phyloP scores from a whole-genome alignment of 495 filamentous ascomycete genomes.

The Bacidia rubella region DNA sequence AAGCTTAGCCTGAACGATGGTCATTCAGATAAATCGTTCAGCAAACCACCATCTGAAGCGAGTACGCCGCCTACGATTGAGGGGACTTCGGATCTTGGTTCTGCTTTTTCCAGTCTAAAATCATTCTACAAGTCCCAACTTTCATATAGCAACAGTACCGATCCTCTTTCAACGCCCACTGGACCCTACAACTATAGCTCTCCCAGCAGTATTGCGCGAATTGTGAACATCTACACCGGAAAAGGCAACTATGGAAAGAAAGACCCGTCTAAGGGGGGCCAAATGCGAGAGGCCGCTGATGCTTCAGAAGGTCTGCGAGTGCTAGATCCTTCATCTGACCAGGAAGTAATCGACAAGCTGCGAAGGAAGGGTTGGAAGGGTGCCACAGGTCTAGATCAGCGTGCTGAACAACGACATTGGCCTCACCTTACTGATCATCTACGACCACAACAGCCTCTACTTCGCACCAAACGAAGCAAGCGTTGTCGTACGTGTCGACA shows the following conservation, averaged over 20 bases:
- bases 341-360: slow-evolving; percentile 30
- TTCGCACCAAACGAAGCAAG: slow-evolving; percentile 85
- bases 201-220: slow-evolving; percentile 64
- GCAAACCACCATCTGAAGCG: neutral
- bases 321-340: slow-evolving; percentile 36
- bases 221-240: slow-evolving; percentile 83
- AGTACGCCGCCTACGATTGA: slow-evolving; percentile 25
- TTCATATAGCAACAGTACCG: slow-evolving; percentile 37
- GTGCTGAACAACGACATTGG: slow-evolving; percentile 33
- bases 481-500: slow-evolving; percentile 86
- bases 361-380: slow-evolving; percentile 37
- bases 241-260: slow-evolving; percentile 46
- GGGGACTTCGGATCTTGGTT: slow-evolving; percentile 26
- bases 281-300: slow-evolving; percentile 67
- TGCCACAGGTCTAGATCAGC: slow-evolving; percentile 40
- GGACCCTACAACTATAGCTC: slow-evolving; percentile 58
- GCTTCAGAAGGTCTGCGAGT: slow-evolving; percentile 53
- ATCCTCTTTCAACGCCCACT: slow-evolving; percentile 33
- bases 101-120: slow-evolving; percentile 43
- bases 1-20: slow-evolving; percentile 21
- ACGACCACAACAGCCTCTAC: slow-evolving; percentile 62
- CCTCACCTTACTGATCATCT: slow-evolving; percentile 50
- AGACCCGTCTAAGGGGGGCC: slow-evolving; percentile 46
- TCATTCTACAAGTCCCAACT: slow-evolving; percentile 63
- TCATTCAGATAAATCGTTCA: slow-evolving; percentile 21